Evolutionary conservation across 2,329 filamentous ascomycete genomes (phyloP), one percentile per base, ranked within the genome.

Genomic region (Atkinsonella texensis): DNA sequence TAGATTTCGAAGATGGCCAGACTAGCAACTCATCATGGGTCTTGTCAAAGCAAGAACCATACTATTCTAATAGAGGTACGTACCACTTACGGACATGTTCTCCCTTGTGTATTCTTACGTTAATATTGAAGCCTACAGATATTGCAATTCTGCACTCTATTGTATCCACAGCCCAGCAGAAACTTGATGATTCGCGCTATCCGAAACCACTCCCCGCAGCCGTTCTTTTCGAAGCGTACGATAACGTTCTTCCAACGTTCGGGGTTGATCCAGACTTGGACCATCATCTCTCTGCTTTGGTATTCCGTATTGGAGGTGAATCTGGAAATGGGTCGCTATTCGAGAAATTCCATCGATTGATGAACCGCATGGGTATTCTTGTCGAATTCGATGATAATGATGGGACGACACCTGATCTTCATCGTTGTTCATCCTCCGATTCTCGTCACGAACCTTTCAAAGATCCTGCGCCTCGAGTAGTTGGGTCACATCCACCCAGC

Each of bases 221-320:
- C 62, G 87, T 88, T 10, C 76, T 95, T 17, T 94, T 94, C 68
- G 76, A 77, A 50, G 87, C 88, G 32, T 94, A 94, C 63, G 85
- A 93, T 62, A 74, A 80, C 52, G 75, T 90, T 42, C 77, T 95
- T n/a, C 79, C 79, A 5, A 73, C 81, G 57, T 73, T 86, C 70
- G 84, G 81, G 51, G 72, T 88, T 56, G 77, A 87, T 53, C 76
- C 81, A n/a, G 82, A 87, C 59, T 75, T 85, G 58, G 87, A 90
- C 60, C 81, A 83, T 59, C 80, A 85, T 58, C 84, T 89, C 61
- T 82, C 89, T 57, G 80, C 84, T 56, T 83, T 94, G 60, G 70
- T 95, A 52, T 87, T 93, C 64, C 84, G 84, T 60, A 81, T 95
- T 63, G 85, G 87, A 49, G 82, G 81, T 54, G 76, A 80, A 60